phyloP scores from a whole-genome alignment of 2,329 filamentous ascomycete genomes.

The Rhynchosporium secalis region DNA sequence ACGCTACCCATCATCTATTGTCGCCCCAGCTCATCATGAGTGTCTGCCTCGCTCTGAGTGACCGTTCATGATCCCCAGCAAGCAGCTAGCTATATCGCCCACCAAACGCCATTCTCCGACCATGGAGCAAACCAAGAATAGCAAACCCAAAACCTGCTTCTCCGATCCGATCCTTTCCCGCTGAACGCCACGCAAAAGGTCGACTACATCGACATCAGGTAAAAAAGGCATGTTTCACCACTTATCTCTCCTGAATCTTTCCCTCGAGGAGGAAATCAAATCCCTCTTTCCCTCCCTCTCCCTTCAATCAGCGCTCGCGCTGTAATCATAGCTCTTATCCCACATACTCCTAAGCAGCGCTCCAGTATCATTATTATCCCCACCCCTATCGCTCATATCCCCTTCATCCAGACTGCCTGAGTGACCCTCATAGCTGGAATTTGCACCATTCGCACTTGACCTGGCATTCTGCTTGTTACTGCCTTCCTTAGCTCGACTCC shows the following conservation, averaged over 20 bases:
- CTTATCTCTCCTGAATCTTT: background rate
- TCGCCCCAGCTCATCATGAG: background rate
- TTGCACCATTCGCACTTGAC: conserved; percentile 12
- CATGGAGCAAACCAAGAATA: background rate
- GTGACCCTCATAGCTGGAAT: conserved; percentile 29
- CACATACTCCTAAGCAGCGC: conserved; percentile 58
- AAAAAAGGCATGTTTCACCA: background rate
- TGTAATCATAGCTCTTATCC: conserved; percentile 61
- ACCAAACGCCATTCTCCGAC: background rate
- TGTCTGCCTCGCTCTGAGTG: background rate
- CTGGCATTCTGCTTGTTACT: conserved; percentile 3
- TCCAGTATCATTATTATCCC: conserved; percentile 50
- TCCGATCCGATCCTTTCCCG: background rate
- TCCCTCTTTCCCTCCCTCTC: background rate
- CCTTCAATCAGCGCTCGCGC: conserved; percentile 47
- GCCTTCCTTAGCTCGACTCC: conserved; percentile 15
- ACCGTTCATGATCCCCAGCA: no score
- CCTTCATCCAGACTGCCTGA: conserved; percentile 24
- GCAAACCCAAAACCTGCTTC: background rate
- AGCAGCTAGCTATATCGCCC: background rate
- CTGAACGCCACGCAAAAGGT: conserved; percentile 13
- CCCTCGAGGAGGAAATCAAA: no score
- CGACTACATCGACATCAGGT: background rate
- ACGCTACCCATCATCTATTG: background rate
- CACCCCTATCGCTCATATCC: conserved; percentile 41